Base-by-base conservation (phyloP, 2,329 filamentous ascomycete genomes). In the Paecilomyces dactylethromorphus region DNA sequence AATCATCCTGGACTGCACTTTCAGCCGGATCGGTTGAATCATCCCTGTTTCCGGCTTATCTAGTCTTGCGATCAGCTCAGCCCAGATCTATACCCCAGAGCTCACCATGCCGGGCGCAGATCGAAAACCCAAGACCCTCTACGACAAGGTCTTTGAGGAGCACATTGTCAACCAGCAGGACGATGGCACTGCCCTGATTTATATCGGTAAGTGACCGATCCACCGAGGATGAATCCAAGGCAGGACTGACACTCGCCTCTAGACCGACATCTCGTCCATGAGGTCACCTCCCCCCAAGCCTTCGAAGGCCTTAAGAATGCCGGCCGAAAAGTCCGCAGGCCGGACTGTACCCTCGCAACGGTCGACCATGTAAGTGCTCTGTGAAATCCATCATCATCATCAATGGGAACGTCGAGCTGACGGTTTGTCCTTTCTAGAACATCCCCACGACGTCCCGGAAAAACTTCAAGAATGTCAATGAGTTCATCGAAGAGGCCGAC, bases 211-310 rank as follows among this genome's bases (percentile, higher is more conserved):
- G 85, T 74, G 26, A 52, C 52, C 39, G 33, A 57, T 56, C 45
- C 31, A 32, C 39, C 13, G 13, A 50, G 26, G 5, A 39, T 21
- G 29, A 11, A 31, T 32, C 54, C 10, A 18, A 53, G n/a, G 49
- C 22, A 56, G 58, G 11, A 57, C 35, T 56, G 75, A 63, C 75
- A 64, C 24, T 58, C 55, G 56, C 54, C 53, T 59, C 59, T 69
- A 92, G 91, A 96, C 79, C 86, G 94, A 76, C 94, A 99, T 82
- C 84, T 99, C 63, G 92, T 97, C 62, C 94, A 99, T 75, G 94
- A 99, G 82, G 94, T 99, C 74, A 99, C 94, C 68, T 97, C 93
- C 69, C 94, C 94, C 87, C 94, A 97, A 91, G 94, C 94, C 54
- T 99, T 97, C 70, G 94, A 99, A 76, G 93, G 93, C 56, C 85